Base-by-base conservation (phyloP, 2,329 filamentous ascomycete genomes). In the Macroventuria anomochaeta region DNA sequence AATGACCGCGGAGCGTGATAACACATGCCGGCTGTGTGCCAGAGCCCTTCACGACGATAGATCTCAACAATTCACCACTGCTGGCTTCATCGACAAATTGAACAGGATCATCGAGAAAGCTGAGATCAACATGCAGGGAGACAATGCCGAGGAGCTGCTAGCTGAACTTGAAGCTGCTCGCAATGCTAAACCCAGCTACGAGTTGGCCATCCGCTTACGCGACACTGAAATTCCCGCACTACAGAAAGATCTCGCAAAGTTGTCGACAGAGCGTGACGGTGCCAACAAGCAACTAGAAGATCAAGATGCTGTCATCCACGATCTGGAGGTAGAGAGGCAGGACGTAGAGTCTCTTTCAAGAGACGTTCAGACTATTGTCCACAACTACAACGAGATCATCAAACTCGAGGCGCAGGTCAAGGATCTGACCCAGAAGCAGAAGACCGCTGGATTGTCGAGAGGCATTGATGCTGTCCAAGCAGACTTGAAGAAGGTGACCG, bases 381-480 rank as follows among this genome's bases (percentile, higher is more conserved):
- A 90, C 71, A 88, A 88, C 36, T 79, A 86, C 59, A 83, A 81
- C 55, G 91, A 96, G 37, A 89, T 93, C 55, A 80, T 80, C 39
- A 86, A 87, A 31, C 86, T 90, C 5, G 85, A 90, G 65, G 77
- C 77, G 32, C 89, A 96, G 71, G 88, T 97, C 42, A 81, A 88
- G 50, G 86, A 89, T 47, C 83, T 96, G 42, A 81, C 85, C 53
- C 86, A 86, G 7, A 91, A 92, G 62, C 89, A 97, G 69, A 86
- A 88, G 66, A 84, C 87, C 12, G 80, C 82, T 21, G 83, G 84
- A 11, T 74, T 81, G 8, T 83, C 85, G 12, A 85, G 90, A 57
- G 90, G 89, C 25, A 83, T 91, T 6, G 90, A 96, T 47, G 90
- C 95, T 61, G 92, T 97, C 46, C 89, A 95, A 64, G 87, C 90